These are phyloP conservation scores for Phytophthora rubi DNA, from an alignment of 352 stramenopile species.

Conservation along the genomic window DNA sequence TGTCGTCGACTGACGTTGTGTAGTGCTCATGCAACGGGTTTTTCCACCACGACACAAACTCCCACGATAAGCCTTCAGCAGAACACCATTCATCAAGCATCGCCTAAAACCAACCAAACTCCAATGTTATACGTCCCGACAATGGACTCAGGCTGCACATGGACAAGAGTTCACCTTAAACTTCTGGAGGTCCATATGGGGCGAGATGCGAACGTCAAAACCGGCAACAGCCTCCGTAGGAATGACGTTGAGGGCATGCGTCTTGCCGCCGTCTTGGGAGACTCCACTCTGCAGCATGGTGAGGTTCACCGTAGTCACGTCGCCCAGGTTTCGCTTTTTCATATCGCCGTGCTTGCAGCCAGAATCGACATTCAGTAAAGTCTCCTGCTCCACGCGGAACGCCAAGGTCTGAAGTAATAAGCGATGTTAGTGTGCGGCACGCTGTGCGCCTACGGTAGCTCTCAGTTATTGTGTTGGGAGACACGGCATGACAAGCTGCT, in stretches of 20 bases:
- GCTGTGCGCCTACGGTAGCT: neutral
- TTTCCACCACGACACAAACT: conserved; percentile 53
- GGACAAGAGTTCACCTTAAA: conserved; percentile 56
- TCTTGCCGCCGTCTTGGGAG: conserved; percentile 72
- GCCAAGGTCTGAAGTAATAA: conserved; percentile 59
- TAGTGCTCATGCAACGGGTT: conserved; percentile 69
- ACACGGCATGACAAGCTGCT: neutral
- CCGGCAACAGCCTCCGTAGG: conserved; percentile 90
- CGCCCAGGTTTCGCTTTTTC: conserved; percentile 91
- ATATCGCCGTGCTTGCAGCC: conserved; percentile 94
- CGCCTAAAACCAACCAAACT: conserved; percentile 27
- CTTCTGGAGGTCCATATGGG: conserved; percentile 81
- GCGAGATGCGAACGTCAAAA: conserved; percentile 95
- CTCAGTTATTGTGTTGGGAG: neutral
- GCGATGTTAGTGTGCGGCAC: neutral
- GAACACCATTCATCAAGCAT: conserved; percentile 93
- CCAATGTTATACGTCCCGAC: no score
- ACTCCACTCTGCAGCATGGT: conserved; percentile 94
- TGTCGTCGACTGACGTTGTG: conserved; percentile 58
- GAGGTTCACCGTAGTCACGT: conserved; percentile 97
- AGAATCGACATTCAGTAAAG: conserved; percentile 65
- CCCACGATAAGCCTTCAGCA: conserved; percentile 88
- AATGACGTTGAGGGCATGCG: conserved; percentile 95
- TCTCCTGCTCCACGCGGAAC: conserved; percentile 91
- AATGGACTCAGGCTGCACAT: no score